phyloP scores from a whole-genome alignment of 768 basidiomycete species.

The Mycena haematopus region DNA sequence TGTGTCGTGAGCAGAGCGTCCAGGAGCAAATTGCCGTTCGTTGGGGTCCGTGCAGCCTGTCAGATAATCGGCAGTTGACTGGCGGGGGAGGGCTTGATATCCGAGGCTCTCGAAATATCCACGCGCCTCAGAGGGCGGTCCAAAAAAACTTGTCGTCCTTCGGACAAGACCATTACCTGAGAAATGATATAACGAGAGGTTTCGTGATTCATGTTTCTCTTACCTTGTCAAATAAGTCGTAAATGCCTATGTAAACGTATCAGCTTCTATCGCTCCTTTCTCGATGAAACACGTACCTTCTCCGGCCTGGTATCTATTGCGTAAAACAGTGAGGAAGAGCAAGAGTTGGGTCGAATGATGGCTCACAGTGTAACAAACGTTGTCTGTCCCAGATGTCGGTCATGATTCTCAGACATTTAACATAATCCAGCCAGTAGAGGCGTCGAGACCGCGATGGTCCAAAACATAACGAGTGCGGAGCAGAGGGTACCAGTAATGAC shows the following conservation, averaged over 20 bases:
- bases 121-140: slow-evolving; percentile 74
- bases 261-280: background rate
- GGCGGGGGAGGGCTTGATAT: slow-evolving; percentile 76
- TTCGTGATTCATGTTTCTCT: background rate
- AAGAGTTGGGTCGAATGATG: background rate
- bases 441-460: slow-evolving; percentile 79
- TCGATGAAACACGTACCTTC: slow-evolving; percentile 46
- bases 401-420: slow-evolving; percentile 77
- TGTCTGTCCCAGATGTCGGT: slow-evolving; percentile 83
- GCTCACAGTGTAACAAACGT: slow-evolving; percentile 79
- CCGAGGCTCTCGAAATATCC: slow-evolving; percentile 80
- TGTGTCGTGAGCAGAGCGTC: slow-evolving; percentile 60
- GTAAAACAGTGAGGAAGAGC: slow-evolving; percentile 8
- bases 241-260: background rate
- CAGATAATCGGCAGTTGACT: slow-evolving; percentile 86
- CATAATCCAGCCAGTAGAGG: slow-evolving; percentile 91
- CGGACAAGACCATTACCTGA: slow-evolving; percentile 79
- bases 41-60: slow-evolving; percentile 86
- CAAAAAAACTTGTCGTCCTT: slow-evolving; percentile 85
- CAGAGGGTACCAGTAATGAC: slow-evolving; percentile 89
- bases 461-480: too few species aligned
- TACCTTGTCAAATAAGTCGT: slow-evolving; percentile 10
- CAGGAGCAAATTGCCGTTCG: slow-evolving; percentile 79
- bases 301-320: slow-evolving; percentile 74
- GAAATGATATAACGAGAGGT: background rate